Percentiles rank a stretch among this genome's conserved stretches.
These are phyloP conservation scores for Arabidopsis arenosa DNA, from an alignment of 345 rosid species.

Conservation along the genomic window DNA sequence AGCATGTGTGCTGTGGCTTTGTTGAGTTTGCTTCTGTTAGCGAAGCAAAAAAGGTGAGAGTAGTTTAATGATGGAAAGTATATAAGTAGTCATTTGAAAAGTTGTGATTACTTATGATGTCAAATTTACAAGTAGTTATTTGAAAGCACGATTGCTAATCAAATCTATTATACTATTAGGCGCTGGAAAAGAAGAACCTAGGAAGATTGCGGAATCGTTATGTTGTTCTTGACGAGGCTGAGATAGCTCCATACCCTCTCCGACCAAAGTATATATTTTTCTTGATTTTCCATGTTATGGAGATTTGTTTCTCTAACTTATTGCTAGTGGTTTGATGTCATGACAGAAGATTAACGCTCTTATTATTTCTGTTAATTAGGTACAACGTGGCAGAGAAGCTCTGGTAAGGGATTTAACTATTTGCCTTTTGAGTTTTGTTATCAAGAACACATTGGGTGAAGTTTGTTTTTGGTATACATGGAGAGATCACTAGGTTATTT, in stretches of 20 bases:
- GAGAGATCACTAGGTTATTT: background rate
- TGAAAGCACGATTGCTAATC: background rate
- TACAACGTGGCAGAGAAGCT: background rate
- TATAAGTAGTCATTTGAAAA: no score
- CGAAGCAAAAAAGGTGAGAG: no score
- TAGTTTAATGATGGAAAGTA: no score
- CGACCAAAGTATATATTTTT: background rate
- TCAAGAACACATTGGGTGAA: background rate
- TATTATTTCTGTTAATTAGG: background rate
- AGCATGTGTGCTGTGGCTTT: no score
- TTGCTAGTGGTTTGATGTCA: background rate
- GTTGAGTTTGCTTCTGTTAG: no score
- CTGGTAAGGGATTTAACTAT: background rate
- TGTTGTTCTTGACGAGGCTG: background rate
- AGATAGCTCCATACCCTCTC: background rate
- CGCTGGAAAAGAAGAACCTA: background rate
- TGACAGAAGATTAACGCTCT: background rate
- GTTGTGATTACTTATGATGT: no score
- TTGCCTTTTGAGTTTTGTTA: background rate
- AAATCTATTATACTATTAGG: background rate
- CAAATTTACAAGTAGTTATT: no score
- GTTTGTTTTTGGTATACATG: background rate
- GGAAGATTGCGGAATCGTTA: background rate
- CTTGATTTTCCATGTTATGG: background rate
- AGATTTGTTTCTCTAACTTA: background rate